A percentile compares a stretch with the other conserved stretches of the same genome.
These are phyloP conservation scores for Tetrapyrgos nigripes DNA, from an alignment of 1,284 basidiomycete genomes.

Conservation along the genomic window DNA sequence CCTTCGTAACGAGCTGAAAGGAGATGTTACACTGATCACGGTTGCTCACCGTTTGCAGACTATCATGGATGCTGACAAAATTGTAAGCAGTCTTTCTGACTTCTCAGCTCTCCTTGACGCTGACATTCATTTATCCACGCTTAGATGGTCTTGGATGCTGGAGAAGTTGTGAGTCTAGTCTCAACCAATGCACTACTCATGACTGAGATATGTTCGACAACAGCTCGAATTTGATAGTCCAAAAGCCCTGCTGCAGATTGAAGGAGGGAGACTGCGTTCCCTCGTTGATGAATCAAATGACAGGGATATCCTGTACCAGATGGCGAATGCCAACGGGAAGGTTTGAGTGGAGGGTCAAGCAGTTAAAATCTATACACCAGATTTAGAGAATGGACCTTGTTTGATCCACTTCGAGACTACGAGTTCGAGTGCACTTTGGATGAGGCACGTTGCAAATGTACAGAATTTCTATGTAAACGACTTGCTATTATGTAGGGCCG, in stretches of 20 bases:
- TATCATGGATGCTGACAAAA: conserved; percentile 70
- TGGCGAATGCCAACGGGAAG: conserved; percentile 13
- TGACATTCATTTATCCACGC: not conserved
- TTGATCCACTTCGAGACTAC: no score
- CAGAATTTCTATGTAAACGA: no score
- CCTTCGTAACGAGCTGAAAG: conserved; percentile 56
- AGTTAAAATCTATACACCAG: no score
- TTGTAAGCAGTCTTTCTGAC: conserved; percentile 35
- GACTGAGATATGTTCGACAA: no score
- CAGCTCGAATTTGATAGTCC: conserved; percentile 56
- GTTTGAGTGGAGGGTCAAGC: no score
- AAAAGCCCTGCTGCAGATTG: conserved; percentile 51
- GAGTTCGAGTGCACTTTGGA: no score
- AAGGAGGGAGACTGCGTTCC: conserved; percentile 50
- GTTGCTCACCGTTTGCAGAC: conserved; percentile 76
- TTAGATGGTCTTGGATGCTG: conserved; percentile 26
- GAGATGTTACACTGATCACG: conserved; percentile 67
- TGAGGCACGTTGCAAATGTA: no score
- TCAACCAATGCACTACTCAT: no score
- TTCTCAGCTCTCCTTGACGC: conserved; percentile 49
- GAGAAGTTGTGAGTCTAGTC: conserved; percentile 17
- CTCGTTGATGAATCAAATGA: conserved; percentile 53
- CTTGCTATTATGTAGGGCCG: no score
- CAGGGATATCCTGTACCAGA: conserved; percentile 37
- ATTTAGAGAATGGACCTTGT: no score